These are phyloP conservation scores for Xerophyta viscosa DNA, from an alignment of 106 monocot species.

Conservation along the genomic window DNA sequence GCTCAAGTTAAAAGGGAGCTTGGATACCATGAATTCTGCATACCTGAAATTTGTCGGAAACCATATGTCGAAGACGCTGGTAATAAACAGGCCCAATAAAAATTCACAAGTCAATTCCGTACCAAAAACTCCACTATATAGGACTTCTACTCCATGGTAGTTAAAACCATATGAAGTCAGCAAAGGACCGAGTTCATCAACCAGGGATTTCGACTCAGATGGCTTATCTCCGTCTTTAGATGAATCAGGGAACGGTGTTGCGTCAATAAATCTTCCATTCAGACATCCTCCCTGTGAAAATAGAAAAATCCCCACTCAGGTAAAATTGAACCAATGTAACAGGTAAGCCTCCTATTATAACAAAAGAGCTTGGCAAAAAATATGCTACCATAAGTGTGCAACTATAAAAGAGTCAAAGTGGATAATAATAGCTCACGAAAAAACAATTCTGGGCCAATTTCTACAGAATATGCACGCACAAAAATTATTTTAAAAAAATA, in stretches of 20 bases:
- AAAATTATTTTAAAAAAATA: too few species aligned
- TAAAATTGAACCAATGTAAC: too few species aligned
- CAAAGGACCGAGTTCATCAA: conserved; percentile 82
- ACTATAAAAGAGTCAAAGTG: too few species aligned
- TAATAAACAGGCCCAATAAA: conserved; percentile 99
- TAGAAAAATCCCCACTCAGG: background rate
- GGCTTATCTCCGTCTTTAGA: conserved; percentile 20
- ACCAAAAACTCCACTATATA: conserved; percentile 91
- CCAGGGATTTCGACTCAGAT: conserved; percentile 24
- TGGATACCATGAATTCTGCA: background rate
- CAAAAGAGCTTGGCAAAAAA: too few species aligned
- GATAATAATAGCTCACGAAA: too few species aligned
- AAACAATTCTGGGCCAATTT: too few species aligned
- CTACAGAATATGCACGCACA: too few species aligned
- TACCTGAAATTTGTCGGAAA: conserved; percentile 98
- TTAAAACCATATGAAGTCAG: conserved; percentile 81
- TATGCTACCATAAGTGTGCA: too few species aligned
- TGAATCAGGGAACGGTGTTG: conserved; percentile 72
- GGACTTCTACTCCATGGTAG: conserved; percentile 88
- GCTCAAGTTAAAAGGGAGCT: too few species aligned
- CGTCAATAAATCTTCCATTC: conserved; percentile 76
- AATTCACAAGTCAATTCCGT: conserved; percentile 80
- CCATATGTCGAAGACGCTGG: conserved; percentile 98
- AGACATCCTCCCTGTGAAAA: conserved; percentile 68
- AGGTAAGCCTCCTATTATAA: too few species aligned